A percentile compares a stretch with the other conserved stretches of the same genome.
Conservation (phyloP, 176 grass and related monocot genomes). For the Tillandsia leiboldiana region DNA sequence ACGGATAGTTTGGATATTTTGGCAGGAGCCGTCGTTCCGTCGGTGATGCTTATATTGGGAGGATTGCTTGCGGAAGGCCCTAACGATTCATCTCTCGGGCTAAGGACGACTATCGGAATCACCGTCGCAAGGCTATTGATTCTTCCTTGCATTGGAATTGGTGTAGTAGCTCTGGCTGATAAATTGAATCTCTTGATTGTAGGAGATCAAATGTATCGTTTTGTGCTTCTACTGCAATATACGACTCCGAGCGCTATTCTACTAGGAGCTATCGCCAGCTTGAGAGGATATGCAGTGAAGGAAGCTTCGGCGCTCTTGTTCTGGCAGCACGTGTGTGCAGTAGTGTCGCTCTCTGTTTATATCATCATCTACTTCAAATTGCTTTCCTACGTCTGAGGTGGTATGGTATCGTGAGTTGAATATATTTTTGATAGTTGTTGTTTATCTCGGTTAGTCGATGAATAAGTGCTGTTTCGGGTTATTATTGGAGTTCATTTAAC, state of each 20-base stretch:
- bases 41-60: slow-evolving; percentile 84
- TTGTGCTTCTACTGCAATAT: slow-evolving; percentile 86
- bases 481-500: too few species aligned
- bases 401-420: not conserved
- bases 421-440: too few species aligned
- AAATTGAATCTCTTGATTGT: slow-evolving; percentile 58
- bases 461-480: too few species aligned
- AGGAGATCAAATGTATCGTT: slow-evolving; percentile 73
- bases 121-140: slow-evolving; percentile 70
- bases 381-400: slow-evolving; percentile 47
- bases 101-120: slow-evolving; percentile 64
- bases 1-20: slow-evolving; percentile 89
- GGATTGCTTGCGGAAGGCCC: slow-evolving; percentile 93
- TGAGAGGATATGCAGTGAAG: slow-evolving; percentile 84
- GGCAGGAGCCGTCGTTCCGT: slow-evolving; percentile 74
- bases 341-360: slow-evolving; percentile 75
- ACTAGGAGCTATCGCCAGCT: slow-evolving; percentile 78
- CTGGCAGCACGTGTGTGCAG: slow-evolving; percentile 92
- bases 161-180: slow-evolving; percentile 64
- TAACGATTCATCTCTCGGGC: slow-evolving; percentile 72
- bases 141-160: slow-evolving; percentile 75
- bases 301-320: slow-evolving; percentile 88
- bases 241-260: slow-evolving; percentile 79
- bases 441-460: too few species aligned
- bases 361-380: slow-evolving; percentile 75